phyloP scores from a whole-genome alignment of 2,329 filamentous ascomycete species.

The Alternaria tenuissima region DNA sequence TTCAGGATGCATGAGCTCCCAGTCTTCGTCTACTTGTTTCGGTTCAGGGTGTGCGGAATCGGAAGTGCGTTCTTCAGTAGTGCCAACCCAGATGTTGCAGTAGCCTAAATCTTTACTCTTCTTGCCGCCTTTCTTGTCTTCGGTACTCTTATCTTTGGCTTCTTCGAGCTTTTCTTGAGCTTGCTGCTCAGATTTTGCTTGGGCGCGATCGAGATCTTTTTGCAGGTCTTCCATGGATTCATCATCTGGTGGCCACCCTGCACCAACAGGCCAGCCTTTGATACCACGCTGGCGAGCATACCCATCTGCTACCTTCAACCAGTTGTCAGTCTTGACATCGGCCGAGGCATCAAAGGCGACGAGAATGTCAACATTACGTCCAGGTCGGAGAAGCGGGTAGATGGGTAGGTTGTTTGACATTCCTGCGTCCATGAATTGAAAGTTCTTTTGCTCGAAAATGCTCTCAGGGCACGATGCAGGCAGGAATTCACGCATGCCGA shows the following conservation, averaged over 20 bases:
- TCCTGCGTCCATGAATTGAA: slow-evolving; percentile 84
- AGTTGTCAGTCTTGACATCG: slow-evolving; percentile 93
- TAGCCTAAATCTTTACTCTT: slow-evolving; percentile 71
- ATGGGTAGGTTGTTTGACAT: slow-evolving; percentile 99
- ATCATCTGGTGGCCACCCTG: slow-evolving; percentile 82
- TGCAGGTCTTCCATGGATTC: slow-evolving; percentile 68
- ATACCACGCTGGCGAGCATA: slow-evolving; percentile 90
- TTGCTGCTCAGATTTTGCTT: slow-evolving; percentile 67
- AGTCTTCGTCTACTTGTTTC: slow-evolving; percentile 68
- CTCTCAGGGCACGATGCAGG: slow-evolving; percentile 80
- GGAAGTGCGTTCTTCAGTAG: slow-evolving; percentile 73
- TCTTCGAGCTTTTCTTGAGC: slow-evolving; percentile 70
- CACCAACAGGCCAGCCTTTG: slow-evolving; percentile 92
- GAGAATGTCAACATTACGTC: slow-evolving; percentile 86
- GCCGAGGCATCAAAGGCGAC: slow-evolving; percentile 95
- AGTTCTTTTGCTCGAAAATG: slow-evolving; percentile 73
- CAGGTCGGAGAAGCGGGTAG: slow-evolving; percentile 89
- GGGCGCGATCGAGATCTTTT: slow-evolving; percentile 72
- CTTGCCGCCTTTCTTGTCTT: slow-evolving; percentile 37
- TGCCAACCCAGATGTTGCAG: slow-evolving; percentile 96
- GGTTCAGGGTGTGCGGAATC: slow-evolving; percentile 62
- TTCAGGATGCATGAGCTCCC: slow-evolving; percentile 73
- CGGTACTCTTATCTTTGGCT: slow-evolving; percentile 55
- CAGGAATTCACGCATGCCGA: slow-evolving; percentile 79
- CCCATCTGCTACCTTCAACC: slow-evolving; percentile 92